phyloP scores from a whole-genome alignment of 2,329 filamentous ascomycete genomes.

The Cryphonectria carpinicola region DNA sequence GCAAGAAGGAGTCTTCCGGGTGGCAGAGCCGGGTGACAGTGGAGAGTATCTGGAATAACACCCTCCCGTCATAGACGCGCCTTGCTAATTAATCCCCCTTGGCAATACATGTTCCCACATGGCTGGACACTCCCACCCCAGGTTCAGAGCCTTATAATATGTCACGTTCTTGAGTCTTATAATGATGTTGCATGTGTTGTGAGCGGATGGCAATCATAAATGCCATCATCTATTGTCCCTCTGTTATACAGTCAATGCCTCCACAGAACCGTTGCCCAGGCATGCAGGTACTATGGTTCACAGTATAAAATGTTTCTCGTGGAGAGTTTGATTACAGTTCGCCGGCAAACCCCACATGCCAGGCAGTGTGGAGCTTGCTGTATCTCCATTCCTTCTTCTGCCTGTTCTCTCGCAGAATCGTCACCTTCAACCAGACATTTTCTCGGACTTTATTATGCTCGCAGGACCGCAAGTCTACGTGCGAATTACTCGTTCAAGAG shows the following conservation, averaged over 20 bases:
- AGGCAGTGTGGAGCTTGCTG: background rate
- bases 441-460: background rate
- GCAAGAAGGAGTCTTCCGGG: slow-evolving; percentile 34
- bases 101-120: too few species aligned
- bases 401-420: background rate
- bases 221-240: background rate
- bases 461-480: background rate
- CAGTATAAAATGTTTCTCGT: background rate
- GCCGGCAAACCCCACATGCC: background rate
- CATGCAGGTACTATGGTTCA: background rate
- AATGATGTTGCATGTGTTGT: background rate
- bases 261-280: background rate
- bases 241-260: background rate
- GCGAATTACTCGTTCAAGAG: background rate
- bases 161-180: background rate
- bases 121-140: background rate
- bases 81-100: too few species aligned
- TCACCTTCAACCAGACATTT: background rate
- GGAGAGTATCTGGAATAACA: slow-evolving; percentile 55
- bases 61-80: slow-evolving; percentile 18
- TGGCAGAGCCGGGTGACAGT: slow-evolving; percentile 51
- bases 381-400: background rate
- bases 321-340: background rate
- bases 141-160: background rate
- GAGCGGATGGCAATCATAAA: too few species aligned